Evolutionary conservation across 2,329 filamentous ascomycete species (phyloP), one percentile per base, ranked within the genome.

Genomic region (Lasiodiplodia sp.): DNA sequence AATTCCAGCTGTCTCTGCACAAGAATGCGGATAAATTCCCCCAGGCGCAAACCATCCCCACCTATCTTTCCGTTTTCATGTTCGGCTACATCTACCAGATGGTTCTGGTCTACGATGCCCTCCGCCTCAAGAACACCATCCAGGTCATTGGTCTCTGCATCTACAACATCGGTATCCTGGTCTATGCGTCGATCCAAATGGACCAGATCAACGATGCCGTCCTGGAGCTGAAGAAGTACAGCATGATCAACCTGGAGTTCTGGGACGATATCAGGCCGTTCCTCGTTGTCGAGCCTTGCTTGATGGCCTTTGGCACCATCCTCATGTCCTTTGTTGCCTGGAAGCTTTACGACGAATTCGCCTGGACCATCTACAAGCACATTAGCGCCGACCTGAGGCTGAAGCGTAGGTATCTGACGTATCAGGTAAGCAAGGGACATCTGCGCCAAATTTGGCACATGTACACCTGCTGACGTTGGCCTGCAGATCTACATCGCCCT

Each of bases 311-410:
- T 37, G 88, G 88, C 37, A 95, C 92, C 2, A 72, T 94, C 6
- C 76, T 89, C 66, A 90, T 98, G 85, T 86, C 85, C 16, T 91
- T 93, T 71, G 84, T 94, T 64, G 90, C 95, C 2, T 98, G 94
- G 92, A 97, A 97, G 83, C 87, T 99, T 38, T 98, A 99, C 79
- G 94, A 97, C 77, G 95, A 97, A 80, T 99, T 99, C 81, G 95
- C 96, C 12, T 99, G 96, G 96, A 96, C 96, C 69, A 99, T 99
- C 76, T 94, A 99, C 82, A 99, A 99, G 85, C 94, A 97, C 80
- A 99, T 99, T 78, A 97, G 94, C 77, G 96, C 96, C 64, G 96
- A 99, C 83, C 88, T 97, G 78, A 90, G 94, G 75, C 93, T 99
- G 91, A 98, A 97, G 87, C 91, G 94, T 82, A 90, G 96, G 72